Conservation (phyloP, 441 rosid species). For the Gossypium schwendimanii region DNA sequence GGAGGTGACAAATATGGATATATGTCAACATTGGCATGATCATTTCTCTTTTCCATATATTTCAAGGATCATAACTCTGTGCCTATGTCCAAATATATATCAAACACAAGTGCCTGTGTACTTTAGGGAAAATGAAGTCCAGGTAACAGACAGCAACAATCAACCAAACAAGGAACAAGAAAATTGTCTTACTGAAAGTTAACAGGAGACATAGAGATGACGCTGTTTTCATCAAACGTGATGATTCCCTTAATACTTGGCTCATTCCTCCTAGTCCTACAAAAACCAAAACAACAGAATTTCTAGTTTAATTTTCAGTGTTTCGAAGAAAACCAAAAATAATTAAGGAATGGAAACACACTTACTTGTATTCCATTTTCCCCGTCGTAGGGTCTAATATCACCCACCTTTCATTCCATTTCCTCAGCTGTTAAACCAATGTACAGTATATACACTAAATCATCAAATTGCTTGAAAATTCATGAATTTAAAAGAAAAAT, state of each 20-base stretch:
- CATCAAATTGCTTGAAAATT: neutral
- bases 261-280: slow-evolving; percentile 80
- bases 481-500: neutral
- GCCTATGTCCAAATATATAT: neutral
- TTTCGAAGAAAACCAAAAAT: neutral
- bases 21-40: neutral
- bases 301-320: neutral
- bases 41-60: neutral
- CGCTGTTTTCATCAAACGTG: slow-evolving; percentile 78
- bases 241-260: slow-evolving; percentile 76
- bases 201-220: slow-evolving; percentile 78
- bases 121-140: neutral
- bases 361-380: slow-evolving; percentile 96
- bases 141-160: neutral
- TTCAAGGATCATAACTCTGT: neutral
- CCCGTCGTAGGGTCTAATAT: slow-evolving; percentile 94
- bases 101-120: neutral
- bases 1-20: neutral
- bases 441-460: neutral
- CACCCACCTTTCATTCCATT: slow-evolving; percentile 98
- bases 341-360: neutral
- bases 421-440: slow-evolving; percentile 48
- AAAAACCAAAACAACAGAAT: slow-evolving; percentile 11
- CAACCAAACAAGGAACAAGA: slow-evolving; percentile 1
- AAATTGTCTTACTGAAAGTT: slow-evolving; percentile 74